Base-by-base conservation (phyloP, 805 yeast genomes). In the Zygosaccharomyces pseudorouxii region DNA sequence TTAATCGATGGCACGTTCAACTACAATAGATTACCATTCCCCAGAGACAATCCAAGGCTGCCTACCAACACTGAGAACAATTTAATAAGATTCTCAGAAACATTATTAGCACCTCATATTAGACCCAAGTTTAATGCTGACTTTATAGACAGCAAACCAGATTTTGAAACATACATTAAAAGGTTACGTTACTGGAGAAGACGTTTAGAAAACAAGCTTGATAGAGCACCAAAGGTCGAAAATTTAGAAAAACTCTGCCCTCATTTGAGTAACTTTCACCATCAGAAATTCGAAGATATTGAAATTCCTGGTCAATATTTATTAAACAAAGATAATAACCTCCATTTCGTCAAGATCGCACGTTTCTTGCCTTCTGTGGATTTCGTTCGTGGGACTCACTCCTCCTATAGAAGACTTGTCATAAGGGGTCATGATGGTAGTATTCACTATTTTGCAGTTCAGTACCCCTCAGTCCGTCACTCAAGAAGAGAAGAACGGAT, bases 241-340 rank as follows among this genome's bases (percentile, higher is more conserved):
- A 86, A 89, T 57, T 69, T 93, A 53, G 99, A 93, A 68, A 81
- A 89, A 49, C 75, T 93, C 53, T 89, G 97, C 60, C 97, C 98
- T 12, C 98, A 92, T 58, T 74, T 93, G 66, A 85, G 95, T 64
- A 97, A 90, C 64, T 93, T 95, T 80, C 99, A 93, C 69, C 96
- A 93, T 65, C 98, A 93, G 66, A 92, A 89, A 69, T 93, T 93
- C 63, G 99, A 93, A 65, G 99, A 93, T 43, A 88, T 93, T 50
- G 99, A 93, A 65, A 82, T 93, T 50, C 99, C 99, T 0, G 99
- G 99, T 1, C 99, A 93, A 64, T 93, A 93, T 62, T 71, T 90
- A 62, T 73, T 89, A 71, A 86, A 88, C 65, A 86, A 84, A 64
- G 98, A 92, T 59, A 89, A 78, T 66, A 92, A 88, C 63, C 68